These are phyloP conservation scores for Tanacetum coccineum DNA, from an alignment of 129 eudicot species.

Conservation along the genomic window DNA sequence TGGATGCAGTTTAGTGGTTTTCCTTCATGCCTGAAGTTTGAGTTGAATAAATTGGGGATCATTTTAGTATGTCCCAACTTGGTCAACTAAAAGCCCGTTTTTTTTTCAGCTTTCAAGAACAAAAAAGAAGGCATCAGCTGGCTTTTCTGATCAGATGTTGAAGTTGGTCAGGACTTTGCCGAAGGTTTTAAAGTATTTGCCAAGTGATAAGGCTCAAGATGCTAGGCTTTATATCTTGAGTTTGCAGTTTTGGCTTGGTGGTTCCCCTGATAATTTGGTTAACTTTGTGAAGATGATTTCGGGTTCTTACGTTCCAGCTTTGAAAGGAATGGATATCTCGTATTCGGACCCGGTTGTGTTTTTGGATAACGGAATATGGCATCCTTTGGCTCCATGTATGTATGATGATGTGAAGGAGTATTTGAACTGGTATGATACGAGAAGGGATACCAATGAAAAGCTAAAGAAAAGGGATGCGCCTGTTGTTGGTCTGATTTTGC, in stretches of 20 bases:
- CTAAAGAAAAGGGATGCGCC: constrained; percentile 71
- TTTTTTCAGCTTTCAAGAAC: constrained; percentile 87
- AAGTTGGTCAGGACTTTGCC: constrained; percentile 95
- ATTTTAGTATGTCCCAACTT: constrained; percentile 88
- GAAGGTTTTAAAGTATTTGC: constrained; percentile 91
- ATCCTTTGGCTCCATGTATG: constrained; percentile 98
- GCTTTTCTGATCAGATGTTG: constrained; percentile 96
- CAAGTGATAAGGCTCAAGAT: constrained; percentile 97
- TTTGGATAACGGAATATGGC: constrained; percentile 96
- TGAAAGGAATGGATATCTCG: constrained; percentile 66
- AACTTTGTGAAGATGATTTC: constrained; percentile 91
- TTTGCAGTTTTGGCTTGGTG: constrained; percentile 99
- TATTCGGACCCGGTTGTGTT: constrained; percentile 96
- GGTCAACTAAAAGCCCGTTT: constrained; percentile 92
- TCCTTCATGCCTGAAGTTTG: constrained; percentile 99
- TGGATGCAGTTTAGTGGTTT: constrained; percentile 95
- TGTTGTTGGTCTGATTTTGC: constrained; percentile 74
- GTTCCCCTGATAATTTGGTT: constrained; percentile 93
- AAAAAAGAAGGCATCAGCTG: constrained; percentile 75
- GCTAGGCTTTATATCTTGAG: constrained; percentile 92
- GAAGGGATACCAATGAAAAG: constrained; percentile 86
- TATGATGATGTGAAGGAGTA: constrained; percentile 99
- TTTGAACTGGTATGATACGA: constrained; percentile 94
- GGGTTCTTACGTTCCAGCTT: constrained; percentile 86
- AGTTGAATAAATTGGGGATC: constrained; percentile 92